A percentile compares a stretch with the other conserved stretches of the same genome.
Evolutionary conservation across 768 basidiomycete species (phyloP).

Genomic region (Termitomyces sp.): DNA sequence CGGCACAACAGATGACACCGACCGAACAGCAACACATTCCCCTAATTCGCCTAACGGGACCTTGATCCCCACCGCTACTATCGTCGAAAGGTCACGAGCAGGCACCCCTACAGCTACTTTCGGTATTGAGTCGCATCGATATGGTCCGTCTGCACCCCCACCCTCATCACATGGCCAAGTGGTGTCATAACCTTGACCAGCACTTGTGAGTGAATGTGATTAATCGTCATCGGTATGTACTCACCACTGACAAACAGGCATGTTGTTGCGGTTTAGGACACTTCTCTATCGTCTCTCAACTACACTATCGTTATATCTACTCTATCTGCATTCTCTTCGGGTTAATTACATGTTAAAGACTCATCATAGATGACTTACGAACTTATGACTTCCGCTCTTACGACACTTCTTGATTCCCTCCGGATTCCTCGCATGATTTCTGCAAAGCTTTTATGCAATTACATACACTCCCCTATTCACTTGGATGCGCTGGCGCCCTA

Average conservation of each 20-base stretch:
- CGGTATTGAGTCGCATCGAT: constrained; percentile 31
- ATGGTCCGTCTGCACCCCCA: constrained; percentile 23
- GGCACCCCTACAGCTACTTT: constrained; percentile 44
- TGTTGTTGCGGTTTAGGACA: background rate
- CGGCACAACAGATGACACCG: constrained; percentile 39
- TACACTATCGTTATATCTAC: constrained; percentile 12
- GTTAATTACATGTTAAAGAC: constrained; percentile 8
- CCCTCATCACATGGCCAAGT: constrained; percentile 17
- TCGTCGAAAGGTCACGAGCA: constrained; percentile 48
- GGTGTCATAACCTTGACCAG: constrained; percentile 3
- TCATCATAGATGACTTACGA: constrained; percentile 7
- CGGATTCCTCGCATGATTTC: background rate
- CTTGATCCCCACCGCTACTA: constrained; percentile 43
- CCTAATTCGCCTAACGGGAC: constrained; percentile 42
- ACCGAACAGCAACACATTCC: constrained; percentile 42
- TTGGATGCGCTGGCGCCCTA: constrained; percentile 11
- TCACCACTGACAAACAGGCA: background rate
- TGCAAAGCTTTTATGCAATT: constrained; percentile 2
- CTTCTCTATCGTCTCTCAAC: background rate
- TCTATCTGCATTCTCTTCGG: constrained; percentile 5
- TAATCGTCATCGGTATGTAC: background rate
- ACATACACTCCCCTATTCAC: background rate
- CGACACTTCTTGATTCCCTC: background rate
- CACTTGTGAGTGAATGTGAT: constrained; percentile 4
- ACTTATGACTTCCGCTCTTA: constrained; percentile 3